Conservation (phyloP, 2,329 filamentous ascomycete species). For the Fusarium devonianum region DNA sequence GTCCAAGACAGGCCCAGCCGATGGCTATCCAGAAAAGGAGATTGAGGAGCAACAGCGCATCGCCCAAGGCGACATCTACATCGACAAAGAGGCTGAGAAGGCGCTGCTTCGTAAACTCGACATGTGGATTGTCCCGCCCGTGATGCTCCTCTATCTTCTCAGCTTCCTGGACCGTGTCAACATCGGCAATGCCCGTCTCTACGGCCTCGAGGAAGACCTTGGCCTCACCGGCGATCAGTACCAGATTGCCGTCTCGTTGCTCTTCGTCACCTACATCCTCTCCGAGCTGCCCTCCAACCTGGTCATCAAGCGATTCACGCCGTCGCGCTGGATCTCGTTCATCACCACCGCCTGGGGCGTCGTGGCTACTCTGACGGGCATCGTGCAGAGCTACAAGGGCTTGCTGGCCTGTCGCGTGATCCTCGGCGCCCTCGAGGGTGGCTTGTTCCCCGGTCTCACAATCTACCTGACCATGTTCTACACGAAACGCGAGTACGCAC, state of each 20-base stretch:
- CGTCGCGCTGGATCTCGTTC: conserved; percentile 42
- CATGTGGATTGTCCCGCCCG: conserved; percentile 66
- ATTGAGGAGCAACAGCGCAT: conserved; percentile 29
- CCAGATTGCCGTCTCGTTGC: conserved; percentile 50
- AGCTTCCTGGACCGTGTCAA: conserved; percentile 45
- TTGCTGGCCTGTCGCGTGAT: conserved; percentile 54
- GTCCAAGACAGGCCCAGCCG: conserved; percentile 13
- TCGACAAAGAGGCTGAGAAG: conserved; percentile 44
- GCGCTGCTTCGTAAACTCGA: conserved; percentile 66
- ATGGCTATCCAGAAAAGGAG: conserved; percentile 24
- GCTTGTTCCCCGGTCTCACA: conserved; percentile 51
- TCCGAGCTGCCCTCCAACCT: conserved; percentile 54
- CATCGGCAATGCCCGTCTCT: conserved; percentile 68
- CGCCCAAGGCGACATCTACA: conserved; percentile 33
- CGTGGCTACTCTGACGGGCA: conserved; percentile 55
- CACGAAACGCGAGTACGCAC: conserved; percentile 37
- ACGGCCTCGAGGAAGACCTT: conserved; percentile 68
- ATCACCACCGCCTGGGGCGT: conserved; percentile 51
- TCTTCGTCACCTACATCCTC: conserved; percentile 49
- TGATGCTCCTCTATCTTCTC: conserved; percentile 66
- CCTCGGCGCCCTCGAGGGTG: conserved; percentile 55
- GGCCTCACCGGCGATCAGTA: conserved; percentile 64
- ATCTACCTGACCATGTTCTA: conserved; percentile 43
- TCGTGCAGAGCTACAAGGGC: conserved; percentile 45
- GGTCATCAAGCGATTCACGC: conserved; percentile 50